Conservation (phyloP, 768 basidiomycete genomes). For the Lentinula boryana region DNA sequence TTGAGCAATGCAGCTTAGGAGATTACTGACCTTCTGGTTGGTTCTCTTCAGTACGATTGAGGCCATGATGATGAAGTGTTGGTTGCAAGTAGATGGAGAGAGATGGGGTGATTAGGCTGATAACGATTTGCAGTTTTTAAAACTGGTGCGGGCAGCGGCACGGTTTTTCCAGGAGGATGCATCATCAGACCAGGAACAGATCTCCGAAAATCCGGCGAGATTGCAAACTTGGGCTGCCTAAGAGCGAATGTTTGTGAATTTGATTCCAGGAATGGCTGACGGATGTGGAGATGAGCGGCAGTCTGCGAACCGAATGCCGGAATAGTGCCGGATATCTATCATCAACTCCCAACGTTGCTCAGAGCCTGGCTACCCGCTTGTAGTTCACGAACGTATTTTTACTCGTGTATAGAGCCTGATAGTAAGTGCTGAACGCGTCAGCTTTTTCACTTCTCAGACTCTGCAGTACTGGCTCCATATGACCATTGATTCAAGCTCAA, state of each 20-base stretch:
- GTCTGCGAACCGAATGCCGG: background rate
- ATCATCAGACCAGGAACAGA: conserved; percentile 2
- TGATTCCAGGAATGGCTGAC: background rate
- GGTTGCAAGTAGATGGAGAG: background rate
- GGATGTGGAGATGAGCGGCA: no score
- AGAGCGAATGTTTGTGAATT: background rate
- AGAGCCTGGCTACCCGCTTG: background rate
- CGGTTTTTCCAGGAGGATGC: conserved; percentile 5
- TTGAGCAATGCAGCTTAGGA: background rate
- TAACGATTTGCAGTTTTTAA: background rate
- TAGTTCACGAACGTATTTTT: no score
- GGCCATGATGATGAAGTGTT: conserved; percentile 32
- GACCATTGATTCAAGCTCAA: conserved; percentile 6
- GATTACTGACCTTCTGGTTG: conserved; percentile 41
- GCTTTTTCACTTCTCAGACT: background rate
- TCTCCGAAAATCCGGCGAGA: background rate
- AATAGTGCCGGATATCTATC: background rate
- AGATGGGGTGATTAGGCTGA: background rate
- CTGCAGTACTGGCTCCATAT: background rate
- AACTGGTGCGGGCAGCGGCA: background rate
- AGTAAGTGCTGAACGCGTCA: background rate
- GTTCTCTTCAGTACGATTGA: conserved; percentile 52
- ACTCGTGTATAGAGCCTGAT: background rate
- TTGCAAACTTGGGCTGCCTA: background rate
- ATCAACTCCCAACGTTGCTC: no score